Percentiles rank a stretch among this genome's conserved stretches.
Conservation (phyloP, 2,329 filamentous ascomycete species). For the Davidsoniella virescens region DNA sequence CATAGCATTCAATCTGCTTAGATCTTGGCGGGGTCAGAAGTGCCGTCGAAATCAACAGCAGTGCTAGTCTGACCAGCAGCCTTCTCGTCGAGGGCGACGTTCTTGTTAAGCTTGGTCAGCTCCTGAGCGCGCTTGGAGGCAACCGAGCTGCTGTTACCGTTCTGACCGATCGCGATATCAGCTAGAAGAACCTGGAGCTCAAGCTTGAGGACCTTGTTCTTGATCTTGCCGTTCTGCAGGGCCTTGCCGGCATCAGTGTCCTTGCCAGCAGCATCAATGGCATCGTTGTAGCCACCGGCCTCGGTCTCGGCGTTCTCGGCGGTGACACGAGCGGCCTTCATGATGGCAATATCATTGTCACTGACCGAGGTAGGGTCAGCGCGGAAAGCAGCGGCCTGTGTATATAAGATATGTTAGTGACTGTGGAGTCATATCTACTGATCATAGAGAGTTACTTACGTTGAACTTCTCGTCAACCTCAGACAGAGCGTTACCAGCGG, state of each 20-base stretch:
- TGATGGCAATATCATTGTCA: slow-evolving; percentile 31
- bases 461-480: slow-evolving; percentile 40
- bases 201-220: slow-evolving; percentile 45
- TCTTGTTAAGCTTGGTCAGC: slow-evolving; percentile 35
- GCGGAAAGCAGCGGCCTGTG: slow-evolving; percentile 22
- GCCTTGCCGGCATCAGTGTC: slow-evolving; percentile 26
- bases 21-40: slow-evolving; percentile 8
- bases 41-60: slow-evolving; percentile 22
- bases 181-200: slow-evolving; percentile 30
- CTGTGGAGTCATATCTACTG: too few relatives aligned
- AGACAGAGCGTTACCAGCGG: slow-evolving; percentile 34
- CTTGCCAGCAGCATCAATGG: slow-evolving; percentile 28
- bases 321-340: slow-evolving; percentile 30
- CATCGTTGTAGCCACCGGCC: slow-evolving; percentile 33
- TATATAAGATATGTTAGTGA: background rate
- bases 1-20: background rate
- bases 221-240: slow-evolving; percentile 36
- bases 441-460: slow-evolving; percentile 19
- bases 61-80: slow-evolving; percentile 22
- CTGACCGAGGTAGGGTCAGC: slow-evolving; percentile 30
- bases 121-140: slow-evolving; percentile 19
- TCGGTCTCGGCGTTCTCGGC: slow-evolving; percentile 38
- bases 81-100: slow-evolving; percentile 26
- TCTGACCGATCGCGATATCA: slow-evolving; percentile 33
- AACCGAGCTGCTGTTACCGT: slow-evolving; percentile 17